Conservation (phyloP, 164 flowering plant genomes). For the Euptelea pleiosperma region DNA sequence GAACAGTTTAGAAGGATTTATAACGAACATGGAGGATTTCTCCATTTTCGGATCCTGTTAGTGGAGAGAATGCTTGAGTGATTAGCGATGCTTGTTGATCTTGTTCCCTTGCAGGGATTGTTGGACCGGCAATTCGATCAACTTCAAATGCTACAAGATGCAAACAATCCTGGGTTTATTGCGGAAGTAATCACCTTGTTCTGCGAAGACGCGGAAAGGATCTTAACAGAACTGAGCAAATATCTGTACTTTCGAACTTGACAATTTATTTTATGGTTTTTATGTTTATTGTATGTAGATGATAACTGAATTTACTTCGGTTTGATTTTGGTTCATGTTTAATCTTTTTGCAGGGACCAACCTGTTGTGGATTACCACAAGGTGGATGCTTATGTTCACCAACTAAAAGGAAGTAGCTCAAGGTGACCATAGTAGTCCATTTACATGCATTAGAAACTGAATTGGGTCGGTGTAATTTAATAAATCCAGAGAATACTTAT, state of each 20-base stretch:
- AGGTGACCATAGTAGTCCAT: constrained; percentile 10
- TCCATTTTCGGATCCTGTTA: neutral
- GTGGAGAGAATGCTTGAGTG: neutral
- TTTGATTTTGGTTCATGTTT: neutral
- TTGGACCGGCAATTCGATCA: constrained; percentile 28
- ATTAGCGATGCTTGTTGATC: neutral
- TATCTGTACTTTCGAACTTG: constrained; percentile 14
- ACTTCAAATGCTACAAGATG: constrained; percentile 28
- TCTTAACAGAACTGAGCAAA: constrained; percentile 19
- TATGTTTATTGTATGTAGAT: neutral
- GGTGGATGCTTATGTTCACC: constrained; percentile 24
- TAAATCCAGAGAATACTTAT: too few relatives aligned
- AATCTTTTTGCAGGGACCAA: constrained; percentile 16
- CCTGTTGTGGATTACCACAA: constrained; percentile 20
- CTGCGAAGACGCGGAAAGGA: constrained; percentile 22
- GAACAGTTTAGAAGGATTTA: too few relatives aligned
- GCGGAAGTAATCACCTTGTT: constrained; percentile 26
- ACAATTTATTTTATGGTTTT: neutral
- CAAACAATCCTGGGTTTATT: constrained; percentile 24
- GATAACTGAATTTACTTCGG: neutral
- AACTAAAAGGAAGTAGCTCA: constrained; percentile 32
- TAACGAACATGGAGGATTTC: too few relatives aligned
- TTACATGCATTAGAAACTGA: too few relatives aligned
- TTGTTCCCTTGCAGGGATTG: constrained; percentile 13
- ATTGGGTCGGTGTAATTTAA: too few relatives aligned